Base-by-base conservation (phyloP, 495 filamentous ascomycete genomes). In the Aspergillus mulundensis region DNA sequence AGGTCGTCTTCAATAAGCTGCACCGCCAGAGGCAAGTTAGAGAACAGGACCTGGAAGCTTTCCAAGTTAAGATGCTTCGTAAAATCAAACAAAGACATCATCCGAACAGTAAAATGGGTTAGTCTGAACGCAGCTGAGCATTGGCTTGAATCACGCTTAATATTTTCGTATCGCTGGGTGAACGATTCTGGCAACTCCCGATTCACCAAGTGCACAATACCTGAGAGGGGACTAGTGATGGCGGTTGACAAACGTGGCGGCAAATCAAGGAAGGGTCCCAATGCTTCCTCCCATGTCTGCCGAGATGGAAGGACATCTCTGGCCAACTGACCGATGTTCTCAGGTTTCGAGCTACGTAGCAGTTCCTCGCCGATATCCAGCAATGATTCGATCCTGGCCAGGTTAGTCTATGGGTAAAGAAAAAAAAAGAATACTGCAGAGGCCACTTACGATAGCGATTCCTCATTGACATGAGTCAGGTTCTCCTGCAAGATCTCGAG, bases 81-180 rank as follows among this genome's bases (percentile, higher is more conserved):
- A 11, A 75, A 25, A 12, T 72, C 58, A 21, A 66, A 59, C 7
- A 53, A 66, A 20, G 69, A 70, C 14, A 93, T 56, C 12, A 91
- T 62, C 47, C 74, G 78, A 14, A 77, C 71, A 0, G 81, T 79
- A 68, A 88, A 95, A 41, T 82, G 68, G 16, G 85, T 81, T 73
- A 95, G 85, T 47, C 94, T 78, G 28, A 92, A 81, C 16, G 89
- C 83, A 50, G 81, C 74, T 1, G 90, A 91, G 19, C 82, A 83
- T 1, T 88, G 89, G 48, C 77, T 76, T 2, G 73, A 70, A 70
- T 97, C 91, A 39, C 85, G 72, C 21, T 75, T 61, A 19, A 80
- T 58, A 24, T 43, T 64, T 46, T 71, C 60, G 57, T 66, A 51
- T 54, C 61, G 25, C 52, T 67, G 39, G 48, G 52, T 47, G 38